A percentile compares a stretch with the other conserved stretches of the same genome.
Evolutionary conservation across 1,284 basidiomycete species (phyloP).

Genomic region (Thecaphora thlaspeos): DNA sequence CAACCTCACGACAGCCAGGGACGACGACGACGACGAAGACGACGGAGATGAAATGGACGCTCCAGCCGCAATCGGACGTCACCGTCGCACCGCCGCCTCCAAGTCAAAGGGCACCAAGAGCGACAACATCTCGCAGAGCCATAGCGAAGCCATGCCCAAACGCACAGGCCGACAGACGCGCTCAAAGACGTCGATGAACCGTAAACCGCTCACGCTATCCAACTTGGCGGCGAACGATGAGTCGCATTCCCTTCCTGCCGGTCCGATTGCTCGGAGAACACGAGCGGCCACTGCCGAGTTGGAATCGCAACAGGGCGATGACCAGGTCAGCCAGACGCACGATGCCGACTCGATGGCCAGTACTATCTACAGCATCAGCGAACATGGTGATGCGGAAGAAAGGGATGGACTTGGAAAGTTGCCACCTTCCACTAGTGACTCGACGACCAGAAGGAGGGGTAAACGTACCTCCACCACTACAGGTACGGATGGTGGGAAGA

Average conservation of each 20-base stretch:
- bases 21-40: constrained; percentile 4
- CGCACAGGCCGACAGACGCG: constrained; percentile 12
- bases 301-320: constrained; percentile 12
- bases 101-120: not conserved
- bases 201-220: constrained; percentile 31
- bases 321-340: constrained; percentile 3
- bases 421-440: not conserved
- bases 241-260: not conserved
- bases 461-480: not conserved
- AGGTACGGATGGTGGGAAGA: not conserved
- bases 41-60: constrained; percentile 6
- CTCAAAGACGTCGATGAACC: constrained; percentile 20
- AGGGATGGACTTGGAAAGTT: not conserved
- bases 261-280: constrained; percentile 25
- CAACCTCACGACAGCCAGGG: constrained; percentile 10
- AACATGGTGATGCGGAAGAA: constrained; percentile 9
- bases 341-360: constrained; percentile 3
- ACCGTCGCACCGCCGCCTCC: too few relatives aligned
- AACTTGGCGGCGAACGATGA: constrained; percentile 11
- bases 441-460: constrained; percentile 5
- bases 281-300: constrained; percentile 29
- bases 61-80: too few relatives aligned
- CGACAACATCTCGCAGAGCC: constrained; percentile 11
- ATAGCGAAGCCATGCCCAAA: constrained; percentile 9
- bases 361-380: constrained; percentile 36